Conservation (phyloP, 129 eudicot species). For the Artemisia argyi region DNA sequence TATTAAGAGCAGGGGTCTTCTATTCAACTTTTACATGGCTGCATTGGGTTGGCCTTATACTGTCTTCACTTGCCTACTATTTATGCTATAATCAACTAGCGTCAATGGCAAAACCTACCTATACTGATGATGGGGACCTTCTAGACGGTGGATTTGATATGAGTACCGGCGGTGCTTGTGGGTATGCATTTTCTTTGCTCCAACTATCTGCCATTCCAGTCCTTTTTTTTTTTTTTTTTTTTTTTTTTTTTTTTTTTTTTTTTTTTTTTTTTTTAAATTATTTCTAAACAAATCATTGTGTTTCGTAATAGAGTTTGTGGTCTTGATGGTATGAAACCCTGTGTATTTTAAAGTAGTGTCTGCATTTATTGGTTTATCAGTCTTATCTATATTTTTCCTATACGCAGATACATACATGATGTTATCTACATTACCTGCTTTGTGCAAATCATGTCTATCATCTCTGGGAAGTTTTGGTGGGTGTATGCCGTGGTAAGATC, state of each 20-base stretch:
- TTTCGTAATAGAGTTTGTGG: neutral
- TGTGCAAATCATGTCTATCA: constrained; percentile 76
- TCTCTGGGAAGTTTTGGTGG: constrained; percentile 96
- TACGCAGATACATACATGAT: constrained; percentile 88
- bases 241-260: neutral
- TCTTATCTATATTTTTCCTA: constrained; percentile 11
- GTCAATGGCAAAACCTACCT: constrained; percentile 73
- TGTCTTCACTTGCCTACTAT: constrained; percentile 64
- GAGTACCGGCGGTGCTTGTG: constrained; percentile 95
- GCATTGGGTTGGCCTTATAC: constrained; percentile 68
- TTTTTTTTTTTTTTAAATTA: neutral
- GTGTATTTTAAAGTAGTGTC: neutral
- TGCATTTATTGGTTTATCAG: neutral
- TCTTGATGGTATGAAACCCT: neutral
- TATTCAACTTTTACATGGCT: constrained; percentile 75
- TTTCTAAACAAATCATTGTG: neutral
- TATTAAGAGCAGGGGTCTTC: constrained; percentile 67
- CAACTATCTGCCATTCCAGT: neutral
- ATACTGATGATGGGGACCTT: constrained; percentile 74
- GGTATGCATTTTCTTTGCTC: constrained; percentile 36
- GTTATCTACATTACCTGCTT: constrained; percentile 87
- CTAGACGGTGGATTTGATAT: constrained; percentile 96
- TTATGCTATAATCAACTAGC: constrained; percentile 76
- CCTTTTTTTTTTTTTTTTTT: neutral
- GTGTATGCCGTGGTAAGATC: constrained; percentile 80